A percentile compares a stretch with the other conserved stretches of the same genome.
Conservation (phyloP, 805 yeast genomes). For the Saccharomyces mikatae region DNA sequence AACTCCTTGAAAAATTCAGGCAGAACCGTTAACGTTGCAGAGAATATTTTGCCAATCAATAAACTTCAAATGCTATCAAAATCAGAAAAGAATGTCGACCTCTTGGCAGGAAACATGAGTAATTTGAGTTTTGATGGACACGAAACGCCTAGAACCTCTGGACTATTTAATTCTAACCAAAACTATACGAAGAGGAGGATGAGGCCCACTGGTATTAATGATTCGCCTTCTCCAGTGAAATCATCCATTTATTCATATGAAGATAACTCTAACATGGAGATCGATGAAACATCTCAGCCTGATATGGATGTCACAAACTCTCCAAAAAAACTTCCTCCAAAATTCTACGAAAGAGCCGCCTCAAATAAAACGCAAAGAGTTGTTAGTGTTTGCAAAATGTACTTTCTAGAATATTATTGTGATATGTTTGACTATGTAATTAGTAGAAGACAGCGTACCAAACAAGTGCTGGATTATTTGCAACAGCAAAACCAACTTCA, state of each 20-base stretch:
- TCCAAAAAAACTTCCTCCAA: conserved; percentile 34
- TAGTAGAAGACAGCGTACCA: conserved; percentile 73
- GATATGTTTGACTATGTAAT: conserved; percentile 91
- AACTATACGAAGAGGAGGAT: background rate
- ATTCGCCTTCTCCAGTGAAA: conserved; percentile 27
- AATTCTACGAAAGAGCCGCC: conserved; percentile 51
- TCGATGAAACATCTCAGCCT: conserved; percentile 21
- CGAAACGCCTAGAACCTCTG: conserved; percentile 5
- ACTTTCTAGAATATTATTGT: conserved; percentile 89
- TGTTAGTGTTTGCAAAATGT: conserved; percentile 88
- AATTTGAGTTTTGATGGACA: conserved; percentile 26
- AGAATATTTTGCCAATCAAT: background rate
- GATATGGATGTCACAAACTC: conserved; percentile 24
- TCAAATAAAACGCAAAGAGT: conserved; percentile 73
- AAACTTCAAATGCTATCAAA: conserved; percentile 17
- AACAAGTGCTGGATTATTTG: conserved; percentile 55
- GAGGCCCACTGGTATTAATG: conserved; percentile 2
- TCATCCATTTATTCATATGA: conserved; percentile 19
- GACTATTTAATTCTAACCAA: conserved; percentile 17
- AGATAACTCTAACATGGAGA: conserved; percentile 29
- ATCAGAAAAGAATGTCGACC: conserved; percentile 27
- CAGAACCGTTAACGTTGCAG: background rate
- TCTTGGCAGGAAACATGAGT: conserved; percentile 30
- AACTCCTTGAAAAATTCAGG: background rate
- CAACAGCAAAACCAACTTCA: conserved; percentile 27